Percentiles rank a stretch among this genome's conserved stretches.
phyloP scores from a whole-genome alignment of 306 rosid species.

The Ochetophila trinervis region DNA sequence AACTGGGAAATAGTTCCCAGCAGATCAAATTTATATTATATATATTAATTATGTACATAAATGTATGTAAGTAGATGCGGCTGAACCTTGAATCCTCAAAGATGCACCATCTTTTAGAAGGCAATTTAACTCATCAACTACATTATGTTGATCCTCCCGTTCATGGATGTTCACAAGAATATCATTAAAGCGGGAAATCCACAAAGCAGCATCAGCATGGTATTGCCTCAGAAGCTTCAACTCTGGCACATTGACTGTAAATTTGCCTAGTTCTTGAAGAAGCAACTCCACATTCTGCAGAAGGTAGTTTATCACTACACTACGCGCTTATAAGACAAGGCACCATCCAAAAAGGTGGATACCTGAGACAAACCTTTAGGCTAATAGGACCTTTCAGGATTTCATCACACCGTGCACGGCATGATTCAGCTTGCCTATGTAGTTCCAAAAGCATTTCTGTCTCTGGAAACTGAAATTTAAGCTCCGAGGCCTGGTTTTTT shows the following conservation, averaged over 20 bases:
- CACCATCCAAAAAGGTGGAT: constrained; percentile 8
- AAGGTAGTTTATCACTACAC: constrained; percentile 24
- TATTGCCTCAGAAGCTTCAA: constrained; percentile 67
- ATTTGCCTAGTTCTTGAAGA: constrained; percentile 61
- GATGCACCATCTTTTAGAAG: constrained; percentile 63
- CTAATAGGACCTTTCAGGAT: constrained; percentile 58
- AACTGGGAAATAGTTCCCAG: too few species aligned
- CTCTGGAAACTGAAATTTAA: constrained; percentile 66
- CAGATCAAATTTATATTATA: too few species aligned
- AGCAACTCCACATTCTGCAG: constrained; percentile 64
- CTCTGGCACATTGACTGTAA: constrained; percentile 65
- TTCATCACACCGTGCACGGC: constrained; percentile 54
- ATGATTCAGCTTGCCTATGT: constrained; percentile 55
- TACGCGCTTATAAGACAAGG: constrained; percentile 18
- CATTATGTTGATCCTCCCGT: constrained; percentile 55
- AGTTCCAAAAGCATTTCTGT: constrained; percentile 57
- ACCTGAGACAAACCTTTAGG: constrained; percentile 55
- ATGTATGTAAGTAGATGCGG: background rate
- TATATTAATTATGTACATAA: too few species aligned
- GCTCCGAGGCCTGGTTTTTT: constrained; percentile 56
- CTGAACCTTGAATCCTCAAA: constrained; percentile 78
- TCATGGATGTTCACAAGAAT: constrained; percentile 43
- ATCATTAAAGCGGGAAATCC: constrained; percentile 59
- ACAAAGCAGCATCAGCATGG: constrained; percentile 55
- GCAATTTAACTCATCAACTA: constrained; percentile 53